Percentiles rank a stretch among this genome's conserved stretches.
phyloP scores from a whole-genome alignment of 202 grass and related monocot genomes.

The Saccharum hybrid region DNA sequence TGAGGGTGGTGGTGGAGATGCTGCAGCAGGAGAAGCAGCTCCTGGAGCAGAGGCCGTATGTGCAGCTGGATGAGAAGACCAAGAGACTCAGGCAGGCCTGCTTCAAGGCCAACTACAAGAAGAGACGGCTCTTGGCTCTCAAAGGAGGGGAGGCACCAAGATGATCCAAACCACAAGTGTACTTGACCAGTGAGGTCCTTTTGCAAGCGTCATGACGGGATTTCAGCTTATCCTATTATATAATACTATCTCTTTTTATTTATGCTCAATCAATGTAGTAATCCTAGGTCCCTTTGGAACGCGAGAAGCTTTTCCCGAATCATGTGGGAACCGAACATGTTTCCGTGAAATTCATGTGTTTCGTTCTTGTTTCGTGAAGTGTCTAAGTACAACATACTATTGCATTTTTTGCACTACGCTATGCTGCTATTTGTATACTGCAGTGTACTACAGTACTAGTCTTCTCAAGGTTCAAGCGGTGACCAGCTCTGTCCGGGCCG shows the following conservation, averaged over 20 bases:
- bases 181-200: background rate
- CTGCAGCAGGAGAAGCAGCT: conserved; percentile 67
- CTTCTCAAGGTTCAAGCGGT: conserved; percentile 41
- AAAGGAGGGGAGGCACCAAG: conserved; percentile 30
- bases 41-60: conserved; percentile 69
- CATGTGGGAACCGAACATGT: background rate
- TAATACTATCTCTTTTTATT: background rate
- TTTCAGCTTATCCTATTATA: background rate
- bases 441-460: background rate
- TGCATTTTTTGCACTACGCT: background rate
- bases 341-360: background rate
- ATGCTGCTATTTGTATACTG: background rate
- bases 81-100: conserved; percentile 86
- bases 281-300: background rate
- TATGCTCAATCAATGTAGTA: background rate
- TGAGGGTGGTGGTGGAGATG: conserved; percentile 59
- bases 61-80: conserved; percentile 64
- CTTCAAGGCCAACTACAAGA: conserved; percentile 96
- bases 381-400: no score
- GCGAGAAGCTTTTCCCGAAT: background rate
- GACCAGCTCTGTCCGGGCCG: conserved; percentile 40
- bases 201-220: background rate
- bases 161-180: background rate
- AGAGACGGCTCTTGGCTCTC: conserved; percentile 55
- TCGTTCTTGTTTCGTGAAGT: background rate